These are phyloP conservation scores for Gossypioides kirkii DNA, from an alignment of 345 rosid genomes.

Conservation along the genomic window DNA sequence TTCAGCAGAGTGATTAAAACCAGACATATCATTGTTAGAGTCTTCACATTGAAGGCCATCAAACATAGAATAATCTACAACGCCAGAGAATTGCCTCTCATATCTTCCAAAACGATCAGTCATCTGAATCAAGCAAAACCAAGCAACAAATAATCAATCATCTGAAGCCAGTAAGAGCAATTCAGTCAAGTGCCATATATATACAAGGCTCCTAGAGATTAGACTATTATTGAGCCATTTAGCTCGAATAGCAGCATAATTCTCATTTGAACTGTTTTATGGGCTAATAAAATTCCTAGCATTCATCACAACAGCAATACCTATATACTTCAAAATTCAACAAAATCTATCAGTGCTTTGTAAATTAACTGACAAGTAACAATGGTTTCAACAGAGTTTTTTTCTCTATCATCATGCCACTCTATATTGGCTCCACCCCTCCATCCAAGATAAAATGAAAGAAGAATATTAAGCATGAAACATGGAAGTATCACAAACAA, in stretches of 20 bases:
- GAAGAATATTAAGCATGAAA: background rate
- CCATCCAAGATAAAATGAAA: background rate
- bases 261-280: background rate
- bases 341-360: background rate
- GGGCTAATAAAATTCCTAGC: background rate
- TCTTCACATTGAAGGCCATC: slow-evolving; percentile 20
- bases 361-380: background rate
- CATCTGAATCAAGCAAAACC: background rate
- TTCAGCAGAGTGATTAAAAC: background rate
- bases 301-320: background rate
- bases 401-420: background rate
- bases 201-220: background rate
- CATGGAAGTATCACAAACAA: background rate
- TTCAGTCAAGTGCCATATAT: background rate
- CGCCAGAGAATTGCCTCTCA: background rate
- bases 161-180: background rate
- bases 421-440: background rate
- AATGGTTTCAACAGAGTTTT: background rate
- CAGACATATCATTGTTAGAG: background rate
- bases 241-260: background rate
- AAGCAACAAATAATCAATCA: background rate
- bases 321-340: background rate
- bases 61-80: slow-evolving; percentile 12
- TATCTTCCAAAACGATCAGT: background rate
- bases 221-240: background rate